phyloP scores from a whole-genome alignment of 805 yeast species.

The Barnettozyma wickerhamii region DNA sequence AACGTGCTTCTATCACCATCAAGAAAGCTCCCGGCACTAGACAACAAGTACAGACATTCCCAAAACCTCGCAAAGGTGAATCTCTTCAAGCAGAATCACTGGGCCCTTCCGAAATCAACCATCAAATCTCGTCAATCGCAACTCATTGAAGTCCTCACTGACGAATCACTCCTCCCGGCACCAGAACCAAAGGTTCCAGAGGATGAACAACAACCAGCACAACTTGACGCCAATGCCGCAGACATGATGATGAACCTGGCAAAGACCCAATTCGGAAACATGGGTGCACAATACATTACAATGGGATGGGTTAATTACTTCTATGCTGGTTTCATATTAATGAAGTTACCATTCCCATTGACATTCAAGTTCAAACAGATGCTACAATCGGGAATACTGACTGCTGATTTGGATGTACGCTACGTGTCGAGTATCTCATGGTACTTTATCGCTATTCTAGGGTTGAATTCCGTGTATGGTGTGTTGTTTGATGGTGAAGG shows the following conservation, averaged over 20 bases:
- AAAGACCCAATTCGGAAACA: slow-evolving; percentile 76
- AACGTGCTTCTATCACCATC: slow-evolving; percentile 53
- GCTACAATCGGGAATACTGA: slow-evolving; percentile 83
- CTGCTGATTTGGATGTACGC: slow-evolving; percentile 80
- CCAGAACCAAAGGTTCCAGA: slow-evolving; percentile 34
- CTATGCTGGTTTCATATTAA: slow-evolving; percentile 85
- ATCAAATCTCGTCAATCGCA: slow-evolving; percentile 50
- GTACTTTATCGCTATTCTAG: slow-evolving; percentile 87
- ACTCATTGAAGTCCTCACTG: slow-evolving; percentile 42
- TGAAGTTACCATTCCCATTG: slow-evolving; percentile 87
- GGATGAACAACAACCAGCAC: slow-evolving; percentile 49
- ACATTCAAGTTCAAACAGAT: slow-evolving; percentile 87
- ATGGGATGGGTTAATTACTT: slow-evolving; percentile 97
- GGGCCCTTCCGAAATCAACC: slow-evolving; percentile 47
- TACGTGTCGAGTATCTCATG: slow-evolving; percentile 95
- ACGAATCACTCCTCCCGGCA: slow-evolving; percentile 49
- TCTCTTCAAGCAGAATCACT: slow-evolving; percentile 51
- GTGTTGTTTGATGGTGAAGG: slow-evolving; percentile 54
- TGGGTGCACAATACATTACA: slow-evolving; percentile 85
- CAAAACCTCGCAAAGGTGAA: slow-evolving; percentile 59
- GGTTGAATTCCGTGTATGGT: slow-evolving; percentile 74
- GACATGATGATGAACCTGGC: slow-evolving; percentile 75
- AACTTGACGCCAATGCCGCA: slow-evolving; percentile 64
- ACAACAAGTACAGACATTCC: slow-evolving; percentile 50
- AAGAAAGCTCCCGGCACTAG: slow-evolving; percentile 47